phyloP scores from a whole-genome alignment of 352 stramenopile species.

The Elongisporangium prolatum region DNA sequence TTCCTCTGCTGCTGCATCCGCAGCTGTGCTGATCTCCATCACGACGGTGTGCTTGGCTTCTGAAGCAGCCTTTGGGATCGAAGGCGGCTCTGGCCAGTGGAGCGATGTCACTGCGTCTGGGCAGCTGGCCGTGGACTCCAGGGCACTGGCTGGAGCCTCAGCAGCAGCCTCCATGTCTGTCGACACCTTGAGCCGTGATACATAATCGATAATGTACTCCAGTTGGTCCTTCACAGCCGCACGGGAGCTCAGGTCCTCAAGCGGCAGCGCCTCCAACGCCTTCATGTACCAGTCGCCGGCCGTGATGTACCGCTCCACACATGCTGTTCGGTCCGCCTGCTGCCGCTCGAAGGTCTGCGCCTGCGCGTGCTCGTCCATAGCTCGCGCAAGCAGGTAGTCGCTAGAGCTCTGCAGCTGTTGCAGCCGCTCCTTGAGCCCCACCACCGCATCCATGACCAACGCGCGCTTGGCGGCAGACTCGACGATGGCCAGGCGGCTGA shows the following conservation, averaged over 20 bases:
- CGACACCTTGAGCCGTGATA: conserved; percentile 42
- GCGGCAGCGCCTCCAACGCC: conserved; percentile 33
- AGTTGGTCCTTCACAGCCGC: conserved; percentile 56
- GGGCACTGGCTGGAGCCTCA: neutral
- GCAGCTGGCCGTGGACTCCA: neutral
- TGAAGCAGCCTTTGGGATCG: neutral
- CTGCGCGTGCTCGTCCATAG: conserved; percentile 3
- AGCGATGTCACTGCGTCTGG: conserved; percentile 12
- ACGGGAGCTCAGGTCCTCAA: conserved; percentile 20
- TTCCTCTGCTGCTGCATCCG: conserved; percentile 2
- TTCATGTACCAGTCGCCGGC: conserved; percentile 67
- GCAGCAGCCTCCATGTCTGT: neutral
- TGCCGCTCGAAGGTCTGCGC: conserved; percentile 9
- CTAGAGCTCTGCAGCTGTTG: conserved; percentile 21
- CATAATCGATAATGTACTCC: conserved; percentile 72
- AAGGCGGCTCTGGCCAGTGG: conserved; percentile 38
- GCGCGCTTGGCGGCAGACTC: conserved; percentile 68
- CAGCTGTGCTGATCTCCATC: neutral
- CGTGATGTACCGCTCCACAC: conserved; percentile 49
- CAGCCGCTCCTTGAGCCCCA: conserved; percentile 45
- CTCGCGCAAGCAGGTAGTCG: conserved; percentile 4
- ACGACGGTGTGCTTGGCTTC: neutral
- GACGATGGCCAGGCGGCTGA: conserved; percentile 62
- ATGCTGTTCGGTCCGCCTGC: conserved; percentile 4
- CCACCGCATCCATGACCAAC: conserved; percentile 49